Conservation (phyloP, 805 yeast genomes). For the Saturnispora halmiae region DNA sequence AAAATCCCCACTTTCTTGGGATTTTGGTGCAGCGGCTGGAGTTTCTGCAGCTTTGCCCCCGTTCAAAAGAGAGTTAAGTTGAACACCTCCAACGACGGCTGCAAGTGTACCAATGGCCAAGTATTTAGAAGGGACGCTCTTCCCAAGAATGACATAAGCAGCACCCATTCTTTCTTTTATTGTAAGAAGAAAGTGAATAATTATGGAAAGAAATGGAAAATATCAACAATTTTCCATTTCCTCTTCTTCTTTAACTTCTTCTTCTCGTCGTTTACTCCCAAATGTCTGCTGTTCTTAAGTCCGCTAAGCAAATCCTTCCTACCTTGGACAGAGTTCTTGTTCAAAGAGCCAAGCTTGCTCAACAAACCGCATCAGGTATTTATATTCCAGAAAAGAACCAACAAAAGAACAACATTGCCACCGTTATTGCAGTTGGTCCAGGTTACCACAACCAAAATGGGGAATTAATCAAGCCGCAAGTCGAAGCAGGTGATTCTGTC, state of each 20-base stretch:
- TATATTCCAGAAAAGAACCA: constrained; percentile 94
- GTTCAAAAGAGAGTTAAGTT: constrained; percentile 16
- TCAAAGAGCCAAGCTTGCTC: constrained; percentile 85
- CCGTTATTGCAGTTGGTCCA: constrained; percentile 92
- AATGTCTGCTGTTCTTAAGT: constrained; percentile 57
- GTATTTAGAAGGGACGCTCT: constrained; percentile 71
- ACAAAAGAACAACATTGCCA: constrained; percentile 86
- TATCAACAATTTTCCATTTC: not conserved
- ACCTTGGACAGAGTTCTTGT: constrained; percentile 93
- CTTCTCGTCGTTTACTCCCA: not conserved
- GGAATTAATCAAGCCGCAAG: constrained; percentile 59
- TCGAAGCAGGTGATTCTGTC: constrained; percentile 86
- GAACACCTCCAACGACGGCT: constrained; percentile 46
- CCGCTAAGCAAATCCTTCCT: constrained; percentile 83
- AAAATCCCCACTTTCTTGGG: constrained; percentile 18
- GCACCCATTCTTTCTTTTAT: constrained; percentile 50
- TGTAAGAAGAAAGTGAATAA: not conserved
- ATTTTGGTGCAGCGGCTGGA: constrained; percentile 13
- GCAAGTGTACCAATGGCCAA: constrained; percentile 76
- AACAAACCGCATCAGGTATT: constrained; percentile 87
- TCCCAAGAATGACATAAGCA: constrained; percentile 78
- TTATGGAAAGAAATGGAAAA: no score
- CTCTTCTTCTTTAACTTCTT: not conserved
- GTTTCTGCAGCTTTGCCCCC: constrained; percentile 39
- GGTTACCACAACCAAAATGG: constrained; percentile 77